Percentiles rank a stretch among this genome's conserved stretches.
Conservation (phyloP, 2,329 filamentous ascomycete species). For the Gliomastix tumulicola region DNA sequence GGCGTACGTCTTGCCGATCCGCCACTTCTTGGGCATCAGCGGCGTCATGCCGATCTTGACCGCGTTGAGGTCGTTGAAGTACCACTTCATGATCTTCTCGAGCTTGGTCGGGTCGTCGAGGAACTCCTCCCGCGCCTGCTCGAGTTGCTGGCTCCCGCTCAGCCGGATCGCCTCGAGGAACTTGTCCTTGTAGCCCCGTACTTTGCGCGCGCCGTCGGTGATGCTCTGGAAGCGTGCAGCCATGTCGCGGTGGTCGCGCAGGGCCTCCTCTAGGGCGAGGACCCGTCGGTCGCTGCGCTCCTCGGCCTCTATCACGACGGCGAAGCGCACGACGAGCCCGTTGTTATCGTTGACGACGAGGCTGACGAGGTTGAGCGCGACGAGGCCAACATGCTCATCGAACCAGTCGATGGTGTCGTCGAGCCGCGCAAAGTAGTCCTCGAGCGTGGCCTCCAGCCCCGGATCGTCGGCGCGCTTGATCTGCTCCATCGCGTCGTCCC, state of each 20-base stretch:
- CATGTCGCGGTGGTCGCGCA: slow-evolving; percentile 93
- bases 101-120: slow-evolving; percentile 74
- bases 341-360: slow-evolving; percentile 82
- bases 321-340: slow-evolving; percentile 82
- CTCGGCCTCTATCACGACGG: slow-evolving; percentile 88
- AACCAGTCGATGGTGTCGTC: slow-evolving; percentile 91
- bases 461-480: slow-evolving; percentile 70
- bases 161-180: slow-evolving; percentile 76
- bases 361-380: slow-evolving; percentile 85
- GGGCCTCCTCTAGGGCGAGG: slow-evolving; percentile 83
- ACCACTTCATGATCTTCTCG: slow-evolving; percentile 90
- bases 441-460: slow-evolving; percentile 72
- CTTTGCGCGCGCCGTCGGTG: slow-evolving; percentile 83
- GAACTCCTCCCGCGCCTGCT: slow-evolving; percentile 65
- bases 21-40: slow-evolving; percentile 95
- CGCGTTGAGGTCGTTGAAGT: slow-evolving; percentile 93
- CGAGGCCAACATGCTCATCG: slow-evolving; percentile 84
- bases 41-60: slow-evolving; percentile 88
- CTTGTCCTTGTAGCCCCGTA: slow-evolving; percentile 94
- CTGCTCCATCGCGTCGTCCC: slow-evolving; percentile 95
- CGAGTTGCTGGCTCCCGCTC: slow-evolving; percentile 68
- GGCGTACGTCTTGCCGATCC: slow-evolving; percentile 83
- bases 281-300: slow-evolving; percentile 95
- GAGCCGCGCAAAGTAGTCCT: slow-evolving; percentile 82
- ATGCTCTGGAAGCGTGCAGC: slow-evolving; percentile 92